A percentile compares a stretch with the other conserved stretches of the same genome.
These are phyloP conservation scores for Xylariales sp. DNA, from an alignment of 2,329 filamentous ascomycete genomes.

Conservation along the genomic window DNA sequence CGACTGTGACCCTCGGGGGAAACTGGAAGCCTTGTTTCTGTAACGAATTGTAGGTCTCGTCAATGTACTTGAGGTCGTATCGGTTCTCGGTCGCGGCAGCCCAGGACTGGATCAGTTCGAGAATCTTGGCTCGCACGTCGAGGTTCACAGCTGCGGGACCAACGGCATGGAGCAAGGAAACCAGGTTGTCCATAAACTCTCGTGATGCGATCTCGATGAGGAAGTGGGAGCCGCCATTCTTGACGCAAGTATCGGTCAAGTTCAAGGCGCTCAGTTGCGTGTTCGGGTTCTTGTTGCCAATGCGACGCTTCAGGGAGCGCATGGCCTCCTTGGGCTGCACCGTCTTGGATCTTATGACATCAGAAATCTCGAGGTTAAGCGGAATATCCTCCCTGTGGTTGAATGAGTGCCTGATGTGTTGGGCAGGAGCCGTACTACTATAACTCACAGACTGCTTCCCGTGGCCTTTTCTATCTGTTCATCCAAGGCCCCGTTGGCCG, in stretches of 20 bases:
- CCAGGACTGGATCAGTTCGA: slow-evolving; percentile 93
- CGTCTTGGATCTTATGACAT: slow-evolving; percentile 94
- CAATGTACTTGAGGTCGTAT: slow-evolving; percentile 78
- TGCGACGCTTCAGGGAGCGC: slow-evolving; percentile 88
- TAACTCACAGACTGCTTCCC: slow-evolving; percentile 85
- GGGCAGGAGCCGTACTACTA: slow-evolving; percentile 14
- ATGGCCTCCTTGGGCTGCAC: slow-evolving; percentile 97
- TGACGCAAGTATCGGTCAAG: slow-evolving; percentile 96
- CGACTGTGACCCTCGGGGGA: slow-evolving; percentile 77
- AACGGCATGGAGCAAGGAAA: slow-evolving; percentile 80
- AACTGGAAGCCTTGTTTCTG: slow-evolving; percentile 86
- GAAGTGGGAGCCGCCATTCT: slow-evolving; percentile 96
- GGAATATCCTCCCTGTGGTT: slow-evolving; percentile 81
- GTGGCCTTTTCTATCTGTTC: slow-evolving; percentile 97
- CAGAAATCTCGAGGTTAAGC: slow-evolving; percentile 95
- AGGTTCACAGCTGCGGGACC: slow-evolving; percentile 71
- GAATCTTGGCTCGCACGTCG: slow-evolving; percentile 83
- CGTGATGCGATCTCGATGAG: slow-evolving; percentile 90
- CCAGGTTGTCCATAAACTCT: slow-evolving; percentile 97
- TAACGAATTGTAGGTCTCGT: slow-evolving; percentile 77
- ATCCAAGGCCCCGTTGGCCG: slow-evolving; percentile 84
- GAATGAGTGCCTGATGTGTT: slow-evolving; percentile 11
- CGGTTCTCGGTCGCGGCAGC: slow-evolving; percentile 83
- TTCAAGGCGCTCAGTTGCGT: slow-evolving; percentile 92
- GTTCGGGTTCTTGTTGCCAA: slow-evolving; percentile 97